Evolutionary conservation across 2,329 filamentous ascomycete genomes (phyloP), one percentile per base, ranked within the genome.

Genomic region (Cytospora leucostoma): DNA sequence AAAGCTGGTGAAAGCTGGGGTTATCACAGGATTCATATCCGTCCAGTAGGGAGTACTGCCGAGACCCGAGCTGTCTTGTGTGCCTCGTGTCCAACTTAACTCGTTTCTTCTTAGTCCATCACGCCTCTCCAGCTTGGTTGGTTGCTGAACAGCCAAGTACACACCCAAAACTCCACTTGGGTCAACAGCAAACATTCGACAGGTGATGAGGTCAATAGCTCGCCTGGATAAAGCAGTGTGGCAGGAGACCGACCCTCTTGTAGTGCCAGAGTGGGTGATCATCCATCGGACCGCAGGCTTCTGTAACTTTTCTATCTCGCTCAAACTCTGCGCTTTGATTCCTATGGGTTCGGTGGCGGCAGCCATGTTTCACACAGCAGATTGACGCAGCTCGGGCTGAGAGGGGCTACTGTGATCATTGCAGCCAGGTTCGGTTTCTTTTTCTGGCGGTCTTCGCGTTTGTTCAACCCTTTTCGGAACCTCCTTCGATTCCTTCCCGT

Each of bases 341-440:
- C 7, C 19, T 35, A 19, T 56, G 13, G 56, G 47, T 19, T 38
- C 10, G 47, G 17, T 64, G 50, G 19, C 57, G 53, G 62, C 62
- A 44, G 53, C 62, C 56, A 35, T 65, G 61, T 65, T 57, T 65
- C 61, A 63, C 56, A 63, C 17, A 49, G 54, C 51, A 33, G 34
- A 15, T 49, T 40, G 52, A 17, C 47, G 58, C 50, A 27, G 56
- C 17, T 12, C n/a, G 21, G 44, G n/a, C 44, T 12, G 7, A 44
- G 10, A 44, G 10, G 17, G 7, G 10, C 11, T 21, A 19, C 17
- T 47, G 8, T 19, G 13, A 21, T n/a, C 21, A 47, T 33, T 56
- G 44, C 47, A 54, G n/a, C 27, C 34, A 34, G 33, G 34, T 52
- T 19, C 37, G 40, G 11, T 52, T 33, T 52, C 15, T 32, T 37